Evolutionary conservation across 768 basidiomycete genomes (phyloP), one percentile per base, ranked within the genome.

Genomic region (Russula sp.): DNA sequence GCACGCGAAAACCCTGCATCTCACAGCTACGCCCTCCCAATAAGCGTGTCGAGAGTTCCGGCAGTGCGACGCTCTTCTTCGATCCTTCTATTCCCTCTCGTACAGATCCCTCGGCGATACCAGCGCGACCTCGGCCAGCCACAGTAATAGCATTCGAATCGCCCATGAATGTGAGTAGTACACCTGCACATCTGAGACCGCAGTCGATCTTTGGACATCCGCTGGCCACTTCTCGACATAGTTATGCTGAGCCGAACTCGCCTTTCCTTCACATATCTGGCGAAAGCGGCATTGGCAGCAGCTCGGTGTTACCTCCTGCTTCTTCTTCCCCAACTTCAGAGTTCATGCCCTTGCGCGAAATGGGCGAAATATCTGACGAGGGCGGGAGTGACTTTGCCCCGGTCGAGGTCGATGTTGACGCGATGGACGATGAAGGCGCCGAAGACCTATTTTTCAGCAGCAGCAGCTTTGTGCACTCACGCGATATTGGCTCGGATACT

Each of bases 371-470:
- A 38, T 64, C 67, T 24, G 68, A 69, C 44, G 66, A 67, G 34
- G 68, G 67, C 3, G 62, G 32, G 13, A 63, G 60, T 13, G 68
- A 64, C 30, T 65, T 64, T 57, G 59, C 60, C 5, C 68, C 68
- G 30, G 67, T 63, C 44, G 62, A 66, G 22, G 62, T 68, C 42
- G 66, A 61, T 48, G 50, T 67, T n/a, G 53, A 5, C n/a, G 24
- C 66, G 1, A 63, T 67, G 51, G 51, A 67, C 40, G 56, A 42
- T 20, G 60, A 61, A 28, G 61, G 62, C 36, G 66, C 62, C 6
- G 68, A 69, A 36, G 68, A 69, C 36, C 60, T 69, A 18, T 69
- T 69, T 52, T 69, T 69, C 60, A 64, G 68, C 59, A 69, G 66
- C 53, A 57, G 54, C 48, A 67, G 68, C 57, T 67, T 69, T 61